A percentile compares a stretch with the other conserved stretches of the same genome.
These are phyloP conservation scores for Gilbertella persicaria DNA, from an alignment of 371 early-diverging fungal genomes.

Conservation along the genomic window DNA sequence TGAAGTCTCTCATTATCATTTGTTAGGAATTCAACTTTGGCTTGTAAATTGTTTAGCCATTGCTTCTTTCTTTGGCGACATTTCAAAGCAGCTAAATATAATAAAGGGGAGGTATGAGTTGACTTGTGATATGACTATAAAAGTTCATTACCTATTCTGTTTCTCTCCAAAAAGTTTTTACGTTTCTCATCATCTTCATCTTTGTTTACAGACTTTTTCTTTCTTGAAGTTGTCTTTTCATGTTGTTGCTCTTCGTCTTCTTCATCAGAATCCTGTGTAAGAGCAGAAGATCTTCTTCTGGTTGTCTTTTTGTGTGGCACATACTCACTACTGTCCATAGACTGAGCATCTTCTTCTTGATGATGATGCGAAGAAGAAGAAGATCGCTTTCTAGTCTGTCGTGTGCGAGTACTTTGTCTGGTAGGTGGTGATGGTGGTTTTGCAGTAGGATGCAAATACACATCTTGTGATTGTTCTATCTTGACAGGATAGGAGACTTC, in stretches of 20 bases:
- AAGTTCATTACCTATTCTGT: conserved; percentile 66
- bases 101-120: background rate
- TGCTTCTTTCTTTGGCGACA: conserved; percentile 91
- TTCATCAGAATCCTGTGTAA: conserved; percentile 6
- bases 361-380: background rate
- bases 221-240: conserved; percentile 24
- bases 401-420: background rate
- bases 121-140: background rate
- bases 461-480: conserved; percentile 2
- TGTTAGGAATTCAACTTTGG: conserved; percentile 72
- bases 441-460: conserved; percentile 3
- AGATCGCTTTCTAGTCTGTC: conserved; percentile 18
- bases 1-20: conserved; percentile 75
- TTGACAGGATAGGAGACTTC: conserved; percentile 8
- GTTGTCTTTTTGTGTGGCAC: conserved; percentile 9
- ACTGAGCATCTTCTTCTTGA: conserved; percentile 14
- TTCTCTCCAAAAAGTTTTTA: conserved; percentile 80
- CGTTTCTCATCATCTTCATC: conserved; percentile 65
- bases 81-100: conserved; percentile 77
- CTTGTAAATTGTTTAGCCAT: conserved; percentile 78
- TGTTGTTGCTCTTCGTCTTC: conserved; percentile 5
- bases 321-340: conserved; percentile 22
- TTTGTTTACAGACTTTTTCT: conserved; percentile 12
- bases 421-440: conserved; percentile 1
- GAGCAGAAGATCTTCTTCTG: conserved; percentile 15